Evolutionary conservation across 2,329 filamentous ascomycete species (phyloP).

Genomic region (Paracamarosporium sp.): DNA sequence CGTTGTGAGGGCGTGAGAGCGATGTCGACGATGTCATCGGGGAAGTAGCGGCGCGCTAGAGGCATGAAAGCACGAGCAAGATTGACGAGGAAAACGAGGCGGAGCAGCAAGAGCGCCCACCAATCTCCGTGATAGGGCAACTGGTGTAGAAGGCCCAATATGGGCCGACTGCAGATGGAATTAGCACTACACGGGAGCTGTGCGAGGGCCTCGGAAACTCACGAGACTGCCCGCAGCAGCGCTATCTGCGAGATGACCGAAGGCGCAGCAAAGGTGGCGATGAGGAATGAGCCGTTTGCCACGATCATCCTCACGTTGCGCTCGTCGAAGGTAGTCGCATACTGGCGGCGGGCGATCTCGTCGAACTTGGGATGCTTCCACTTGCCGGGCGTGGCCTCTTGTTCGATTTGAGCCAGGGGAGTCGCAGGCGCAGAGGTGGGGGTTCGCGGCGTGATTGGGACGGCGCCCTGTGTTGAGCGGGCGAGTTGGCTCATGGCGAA

Average conservation of each 20-base stretch:
- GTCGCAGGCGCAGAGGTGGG: slow-evolving; percentile 27
- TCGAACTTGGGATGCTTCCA: slow-evolving; percentile 91
- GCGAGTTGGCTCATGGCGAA: slow-evolving; percentile 26
- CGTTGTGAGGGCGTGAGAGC: slow-evolving; percentile 90
- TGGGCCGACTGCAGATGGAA: slow-evolving; percentile 17
- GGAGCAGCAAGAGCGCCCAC: slow-evolving; percentile 53
- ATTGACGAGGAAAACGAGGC: slow-evolving; percentile 66
- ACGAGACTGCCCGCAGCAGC: slow-evolving; percentile 30
- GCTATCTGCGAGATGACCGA: slow-evolving; percentile 26
- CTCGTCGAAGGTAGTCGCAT: slow-evolving; percentile 78
- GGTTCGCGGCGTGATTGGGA: slow-evolving; percentile 25
- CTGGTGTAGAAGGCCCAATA: slow-evolving; percentile 43
- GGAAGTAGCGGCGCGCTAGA: slow-evolving; percentile 64
- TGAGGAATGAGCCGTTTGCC: slow-evolving; percentile 68
- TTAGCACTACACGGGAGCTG: not conserved
- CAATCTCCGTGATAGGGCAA: slow-evolving; percentile 39
- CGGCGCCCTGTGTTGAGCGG: slow-evolving; percentile 14
- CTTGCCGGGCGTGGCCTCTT: slow-evolving; percentile 63
- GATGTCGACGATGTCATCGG: slow-evolving; percentile 85
- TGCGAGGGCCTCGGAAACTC: slow-evolving; percentile 8
- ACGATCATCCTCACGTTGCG: slow-evolving; percentile 74
- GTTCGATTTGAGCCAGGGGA: slow-evolving; percentile 31
- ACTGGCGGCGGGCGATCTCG: slow-evolving; percentile 84
- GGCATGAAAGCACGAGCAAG: slow-evolving; percentile 75
- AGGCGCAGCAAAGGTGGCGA: slow-evolving; percentile 53